Evolutionary conservation across 2,329 filamentous ascomycete genomes (phyloP), one percentile per base, ranked within the genome.

Genomic region (Salinomyces thailandicus): DNA sequence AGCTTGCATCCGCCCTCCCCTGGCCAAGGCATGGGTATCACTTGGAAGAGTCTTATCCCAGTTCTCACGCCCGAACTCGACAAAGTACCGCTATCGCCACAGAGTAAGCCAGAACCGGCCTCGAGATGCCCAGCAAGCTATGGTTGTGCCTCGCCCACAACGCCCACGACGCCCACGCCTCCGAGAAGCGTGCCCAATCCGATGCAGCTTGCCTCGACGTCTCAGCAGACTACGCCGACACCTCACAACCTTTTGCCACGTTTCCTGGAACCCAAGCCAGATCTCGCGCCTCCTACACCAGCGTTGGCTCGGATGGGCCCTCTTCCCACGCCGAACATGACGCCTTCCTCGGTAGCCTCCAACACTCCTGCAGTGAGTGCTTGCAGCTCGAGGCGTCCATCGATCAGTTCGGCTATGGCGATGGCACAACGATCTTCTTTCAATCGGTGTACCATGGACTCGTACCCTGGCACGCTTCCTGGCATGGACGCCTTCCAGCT

Each of bases 281-380:
- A 67, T 47, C 57, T 68, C 42, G 62, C 65, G 36, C 62, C 64
- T 27, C 66, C 66, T 11, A 68, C 74, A 32, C 74, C 75, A n/a
- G 62, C 67, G 34, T 56, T 76, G 45, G 63, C 64, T 26, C 70
- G 72, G 36, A 62, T 73, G 49, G 64, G 63, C 45, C 68, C 73
- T 39, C 59, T 79, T 38, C 74, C 73, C 12, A 79, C 75, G n/a
- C 75, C 75, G 35, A 65, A 69, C 46, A 62, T 77, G 61, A 79
- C 75, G 30, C 75, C 75, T 24, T 71, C 73, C 44, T 64, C 69
- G 31, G 60, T 61, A 42, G 60, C 63, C 48, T 66, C 63, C 46
- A 65, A 58, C 59, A 73, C 72, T 72, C 73, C 75, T 75, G 73
- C 73, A 60, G 73, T 60, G 73, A 71, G 72, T 72, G 63, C 60